A percentile compares a stretch with the other conserved stretches of the same genome.
Conservation (phyloP, 2,329 filamentous ascomycete species). For the Zasmidium angulare region DNA sequence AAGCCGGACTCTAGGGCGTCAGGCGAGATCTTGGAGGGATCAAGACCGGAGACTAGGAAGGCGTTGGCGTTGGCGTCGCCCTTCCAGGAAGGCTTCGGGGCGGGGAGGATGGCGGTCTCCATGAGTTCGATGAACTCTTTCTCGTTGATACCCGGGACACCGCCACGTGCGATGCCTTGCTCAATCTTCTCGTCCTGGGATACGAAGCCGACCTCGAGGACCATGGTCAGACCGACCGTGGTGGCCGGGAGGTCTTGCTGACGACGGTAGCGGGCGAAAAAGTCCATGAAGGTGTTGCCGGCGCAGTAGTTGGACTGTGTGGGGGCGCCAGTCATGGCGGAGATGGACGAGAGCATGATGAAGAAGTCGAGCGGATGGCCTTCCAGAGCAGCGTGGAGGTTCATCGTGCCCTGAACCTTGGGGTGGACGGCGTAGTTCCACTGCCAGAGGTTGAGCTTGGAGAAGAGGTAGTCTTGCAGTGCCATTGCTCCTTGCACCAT, state of each 20-base stretch:
- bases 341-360: constrained; percentile 55
- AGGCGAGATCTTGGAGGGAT: not conserved
- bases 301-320: constrained; percentile 59
- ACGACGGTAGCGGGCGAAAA: constrained; percentile 29
- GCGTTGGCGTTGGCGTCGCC: not conserved
- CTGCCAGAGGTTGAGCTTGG: constrained; percentile 7
- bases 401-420: constrained; percentile 32
- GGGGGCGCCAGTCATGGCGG: constrained; percentile 53
- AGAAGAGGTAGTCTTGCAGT: constrained; percentile 37
- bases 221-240: constrained; percentile 32
- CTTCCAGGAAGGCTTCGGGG: not conserved
- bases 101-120: not conserved
- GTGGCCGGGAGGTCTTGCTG: constrained; percentile 24
- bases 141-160: not conserved
- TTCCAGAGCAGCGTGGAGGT: constrained; percentile 41
- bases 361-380: constrained; percentile 42
- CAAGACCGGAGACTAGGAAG: not conserved
- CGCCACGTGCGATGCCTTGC: not conserved
- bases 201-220: constrained; percentile 32
- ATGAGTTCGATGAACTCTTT: not conserved
- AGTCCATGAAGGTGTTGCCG: constrained; percentile 41
- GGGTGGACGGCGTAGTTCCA: constrained; percentile 3
- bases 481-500: constrained; percentile 5
- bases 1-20: not conserved
- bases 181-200: not conserved